phyloP scores from a whole-genome alignment of 805 yeast genomes.

The Zygosaccharomyces pseudorouxii region DNA sequence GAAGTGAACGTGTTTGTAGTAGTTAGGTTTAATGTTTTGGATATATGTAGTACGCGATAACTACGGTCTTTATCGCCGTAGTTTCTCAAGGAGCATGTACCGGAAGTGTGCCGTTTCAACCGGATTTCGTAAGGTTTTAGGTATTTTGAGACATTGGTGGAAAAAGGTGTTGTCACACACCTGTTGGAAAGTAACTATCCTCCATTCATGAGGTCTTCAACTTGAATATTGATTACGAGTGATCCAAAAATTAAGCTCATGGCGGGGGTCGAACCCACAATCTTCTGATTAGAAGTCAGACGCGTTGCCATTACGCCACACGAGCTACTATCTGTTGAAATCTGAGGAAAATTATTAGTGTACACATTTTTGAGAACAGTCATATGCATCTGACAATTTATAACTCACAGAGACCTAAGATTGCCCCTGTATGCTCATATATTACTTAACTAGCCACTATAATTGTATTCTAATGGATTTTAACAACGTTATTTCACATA shows the following conservation, averaged over 20 bases:
- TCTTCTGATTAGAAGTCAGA: slow-evolving; percentile 54
- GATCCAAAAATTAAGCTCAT: slow-evolving; percentile 43
- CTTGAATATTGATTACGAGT: too few relatives aligned
- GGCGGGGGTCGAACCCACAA: slow-evolving; percentile 55
- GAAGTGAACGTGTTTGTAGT: background rate
- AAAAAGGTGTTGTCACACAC: too few relatives aligned
- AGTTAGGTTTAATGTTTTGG: slow-evolving; percentile 4
- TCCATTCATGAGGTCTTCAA: too few relatives aligned
- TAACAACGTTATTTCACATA: background rate
- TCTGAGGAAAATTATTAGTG: background rate
- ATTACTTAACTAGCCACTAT: background rate
- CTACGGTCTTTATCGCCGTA: background rate
- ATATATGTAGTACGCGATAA: background rate
- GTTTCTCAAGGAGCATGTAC: background rate
- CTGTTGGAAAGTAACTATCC: too few relatives aligned
- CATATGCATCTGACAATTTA: background rate
- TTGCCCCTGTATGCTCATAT: background rate
- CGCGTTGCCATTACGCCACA: slow-evolving; percentile 56
- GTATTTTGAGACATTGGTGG: too few relatives aligned
- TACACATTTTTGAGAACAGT: background rate
- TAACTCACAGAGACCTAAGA: background rate
- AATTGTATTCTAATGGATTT: too few relatives aligned
- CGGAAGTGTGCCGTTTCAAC: too few relatives aligned
- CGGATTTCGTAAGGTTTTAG: too few relatives aligned
- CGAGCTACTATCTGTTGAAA: slow-evolving; percentile 34